Evolutionary conservation across 106 monocot genomes (phyloP), one percentile per base, ranked within the genome.

Genomic region (Triglochin maritima): DNA sequence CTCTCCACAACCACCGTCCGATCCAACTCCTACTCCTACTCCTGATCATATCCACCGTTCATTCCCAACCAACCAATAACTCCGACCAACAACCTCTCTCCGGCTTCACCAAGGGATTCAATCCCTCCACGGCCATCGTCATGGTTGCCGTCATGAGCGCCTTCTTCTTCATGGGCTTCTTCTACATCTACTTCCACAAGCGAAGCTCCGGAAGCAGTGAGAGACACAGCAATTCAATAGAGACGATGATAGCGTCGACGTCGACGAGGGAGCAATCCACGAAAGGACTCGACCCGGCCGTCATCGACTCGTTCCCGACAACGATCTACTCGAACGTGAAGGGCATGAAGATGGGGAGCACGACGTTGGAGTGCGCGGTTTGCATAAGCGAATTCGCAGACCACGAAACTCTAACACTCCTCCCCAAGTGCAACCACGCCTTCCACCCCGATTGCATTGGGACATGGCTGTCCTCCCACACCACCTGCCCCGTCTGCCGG

Each of bases 371-470:
- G 79, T 98, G 92, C 80, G 98, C 92, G 14, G 88, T 98, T 17
- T 98, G 98, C 73, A 49, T 98, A 60, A 69, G 67, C 63, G 98
- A 98, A 80, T 98, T 98, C 80, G 86, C 91, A 49, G 98, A 98
- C 56, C 81, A 87, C 48, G 98, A 98, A 50, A 77, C 65, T 3
- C 78, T 98, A 59, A 83, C 84, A 9, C 80, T 92, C 45, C 86
- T 98, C 44, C 91, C 98, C 49, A 79, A 77, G 61, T 98, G 98
- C 75, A 72, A 54, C 60, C 98, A 98, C 81, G 92, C 82, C 44
- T 98, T 98, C 82, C 98, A 98, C 55, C 72, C 80, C n/a, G 84
- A 92, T 9, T 98, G 98, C 79, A 89, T 98, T 72, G 88, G 88
- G 63, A 77, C 82, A 57, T 98, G 98, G 98, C 92, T 98, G 50